Evolutionary conservation across 768 basidiomycete genomes (phyloP).

Genomic region (Lanmaoa rubissima): DNA sequence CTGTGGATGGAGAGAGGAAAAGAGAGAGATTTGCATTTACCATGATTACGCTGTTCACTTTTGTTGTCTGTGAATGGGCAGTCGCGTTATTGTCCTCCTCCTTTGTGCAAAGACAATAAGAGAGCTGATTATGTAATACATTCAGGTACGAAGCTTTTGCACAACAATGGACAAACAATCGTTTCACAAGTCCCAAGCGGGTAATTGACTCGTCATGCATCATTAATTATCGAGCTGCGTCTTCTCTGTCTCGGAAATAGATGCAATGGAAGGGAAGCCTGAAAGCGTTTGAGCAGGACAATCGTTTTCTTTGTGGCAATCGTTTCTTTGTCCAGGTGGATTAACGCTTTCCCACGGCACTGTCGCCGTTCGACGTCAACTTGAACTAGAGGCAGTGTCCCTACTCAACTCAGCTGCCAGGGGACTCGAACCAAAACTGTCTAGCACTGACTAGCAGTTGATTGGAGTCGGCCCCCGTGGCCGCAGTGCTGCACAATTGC

Average conservation of each 20-base stretch:
- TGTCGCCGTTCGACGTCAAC: no score
- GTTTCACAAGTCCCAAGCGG: no score
- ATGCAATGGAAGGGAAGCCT: neutral
- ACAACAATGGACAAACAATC: constrained; percentile 23
- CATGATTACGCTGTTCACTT: constrained; percentile 10
- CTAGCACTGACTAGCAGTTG: no score
- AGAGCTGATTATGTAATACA: constrained; percentile 9
- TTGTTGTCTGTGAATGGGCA: constrained; percentile 21
- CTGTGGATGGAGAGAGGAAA: constrained; percentile 9
- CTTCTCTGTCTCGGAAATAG: neutral
- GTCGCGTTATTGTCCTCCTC: constrained; percentile 19
- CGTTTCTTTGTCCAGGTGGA: neutral
- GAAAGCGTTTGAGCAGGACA: neutral
- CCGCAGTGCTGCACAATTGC: neutral
- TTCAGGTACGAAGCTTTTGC: constrained; percentile 18
- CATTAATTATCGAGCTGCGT: neutral
- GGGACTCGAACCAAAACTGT: neutral
- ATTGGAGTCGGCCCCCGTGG: neutral
- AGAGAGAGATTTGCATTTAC: constrained; percentile 5
- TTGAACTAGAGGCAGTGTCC: no score
- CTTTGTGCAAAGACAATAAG: constrained; percentile 27
- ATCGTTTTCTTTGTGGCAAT: neutral
- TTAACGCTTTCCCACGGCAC: neutral
- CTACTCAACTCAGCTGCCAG: neutral
- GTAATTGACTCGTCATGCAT: no score